These are phyloP conservation scores for Rhododendron griersonianum DNA, from an alignment of 148 eudicot genomes.

Conservation along the genomic window DNA sequence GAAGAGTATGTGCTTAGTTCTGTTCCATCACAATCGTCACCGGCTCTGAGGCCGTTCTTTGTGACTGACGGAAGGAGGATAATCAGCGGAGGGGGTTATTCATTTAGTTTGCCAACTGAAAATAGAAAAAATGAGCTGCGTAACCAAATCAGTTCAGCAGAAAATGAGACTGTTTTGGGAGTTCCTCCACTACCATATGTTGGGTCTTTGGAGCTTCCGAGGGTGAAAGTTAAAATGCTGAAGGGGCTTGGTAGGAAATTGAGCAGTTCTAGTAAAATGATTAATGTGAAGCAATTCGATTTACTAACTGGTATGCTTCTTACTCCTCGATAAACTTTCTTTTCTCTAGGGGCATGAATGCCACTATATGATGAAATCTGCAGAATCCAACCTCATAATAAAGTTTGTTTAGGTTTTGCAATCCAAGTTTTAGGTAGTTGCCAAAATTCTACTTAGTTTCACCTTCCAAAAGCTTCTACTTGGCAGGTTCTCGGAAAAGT, in stretches of 20 bases:
- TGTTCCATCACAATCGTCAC: slow-evolving; percentile 39
- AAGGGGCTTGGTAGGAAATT: slow-evolving; percentile 21
- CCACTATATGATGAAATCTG: neutral
- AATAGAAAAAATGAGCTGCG: slow-evolving; percentile 16
- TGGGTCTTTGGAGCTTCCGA: slow-evolving; percentile 11
- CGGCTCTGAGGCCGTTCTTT: slow-evolving; percentile 56
- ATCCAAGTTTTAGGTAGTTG: neutral
- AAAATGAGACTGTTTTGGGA: slow-evolving; percentile 33
- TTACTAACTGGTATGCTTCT: slow-evolving; percentile 34
- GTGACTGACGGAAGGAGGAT: slow-evolving; percentile 71
- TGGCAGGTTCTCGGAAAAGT: neutral
- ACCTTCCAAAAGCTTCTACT: neutral
- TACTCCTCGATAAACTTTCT: neutral
- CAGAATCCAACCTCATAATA: neutral
- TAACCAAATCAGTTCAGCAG: slow-evolving; percentile 22
- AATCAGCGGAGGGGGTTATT: slow-evolving; percentile 42
- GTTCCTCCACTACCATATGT: slow-evolving; percentile 47
- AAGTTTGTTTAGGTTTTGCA: neutral
- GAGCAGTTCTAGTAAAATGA: slow-evolving; percentile 20
- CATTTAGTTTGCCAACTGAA: slow-evolving; percentile 18
- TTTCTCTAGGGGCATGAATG: neutral
- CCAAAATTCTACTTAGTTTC: neutral
- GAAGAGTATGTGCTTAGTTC: slow-evolving; percentile 43
- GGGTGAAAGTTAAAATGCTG: slow-evolving; percentile 21
- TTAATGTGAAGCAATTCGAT: slow-evolving; percentile 16